Conservation (phyloP, 2,329 filamentous ascomycete species). For the Scedosporium minutisporum region DNA sequence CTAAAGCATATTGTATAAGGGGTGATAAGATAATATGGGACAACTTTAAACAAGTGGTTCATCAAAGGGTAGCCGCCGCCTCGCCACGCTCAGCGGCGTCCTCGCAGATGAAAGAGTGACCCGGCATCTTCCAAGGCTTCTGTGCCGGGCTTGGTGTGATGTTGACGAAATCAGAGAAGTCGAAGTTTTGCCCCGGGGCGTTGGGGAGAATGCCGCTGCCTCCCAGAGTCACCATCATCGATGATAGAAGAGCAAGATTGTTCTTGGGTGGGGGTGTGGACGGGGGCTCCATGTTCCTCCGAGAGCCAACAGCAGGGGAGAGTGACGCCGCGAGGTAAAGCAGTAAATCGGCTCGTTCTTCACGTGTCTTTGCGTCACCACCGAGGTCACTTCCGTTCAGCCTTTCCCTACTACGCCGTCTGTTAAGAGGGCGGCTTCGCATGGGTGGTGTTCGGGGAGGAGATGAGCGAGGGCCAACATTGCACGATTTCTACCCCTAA, state of each 20-base stretch:
- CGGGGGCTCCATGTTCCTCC: slow-evolving; percentile 54
- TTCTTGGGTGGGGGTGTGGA: slow-evolving; percentile 64
- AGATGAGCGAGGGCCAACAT: slow-evolving; percentile 55
- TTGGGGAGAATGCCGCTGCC: slow-evolving; percentile 59
- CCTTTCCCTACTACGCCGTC: slow-evolving; percentile 39
- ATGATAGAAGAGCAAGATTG: slow-evolving; percentile 64
- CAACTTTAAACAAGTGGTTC: slow-evolving; percentile 21
- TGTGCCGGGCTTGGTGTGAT: slow-evolving; percentile 94
- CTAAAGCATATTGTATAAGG: neutral
- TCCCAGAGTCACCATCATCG: slow-evolving; percentile 80
- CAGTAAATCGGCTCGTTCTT: slow-evolving; percentile 73
- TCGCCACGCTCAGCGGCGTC: slow-evolving; percentile 56
- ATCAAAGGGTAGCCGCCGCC: slow-evolving; percentile 75
- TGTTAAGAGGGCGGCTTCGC: slow-evolving; percentile 40
- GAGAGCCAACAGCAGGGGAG: slow-evolving; percentile 60
- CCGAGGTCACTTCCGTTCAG: slow-evolving; percentile 27
- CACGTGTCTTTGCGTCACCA: slow-evolving; percentile 41
- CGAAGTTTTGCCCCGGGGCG: slow-evolving; percentile 76
- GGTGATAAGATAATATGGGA: neutral
- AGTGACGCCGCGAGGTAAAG: slow-evolving; percentile 86
- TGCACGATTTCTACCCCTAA: too few species aligned
- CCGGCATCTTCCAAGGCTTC: slow-evolving; percentile 78
- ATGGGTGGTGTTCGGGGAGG: slow-evolving; percentile 73
- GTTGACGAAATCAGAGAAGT: slow-evolving; percentile 95
- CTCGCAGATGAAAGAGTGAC: slow-evolving; percentile 39